These are phyloP conservation scores for Carex cristatella DNA, from an alignment of 176 grass and related monocot species.

Conservation along the genomic window DNA sequence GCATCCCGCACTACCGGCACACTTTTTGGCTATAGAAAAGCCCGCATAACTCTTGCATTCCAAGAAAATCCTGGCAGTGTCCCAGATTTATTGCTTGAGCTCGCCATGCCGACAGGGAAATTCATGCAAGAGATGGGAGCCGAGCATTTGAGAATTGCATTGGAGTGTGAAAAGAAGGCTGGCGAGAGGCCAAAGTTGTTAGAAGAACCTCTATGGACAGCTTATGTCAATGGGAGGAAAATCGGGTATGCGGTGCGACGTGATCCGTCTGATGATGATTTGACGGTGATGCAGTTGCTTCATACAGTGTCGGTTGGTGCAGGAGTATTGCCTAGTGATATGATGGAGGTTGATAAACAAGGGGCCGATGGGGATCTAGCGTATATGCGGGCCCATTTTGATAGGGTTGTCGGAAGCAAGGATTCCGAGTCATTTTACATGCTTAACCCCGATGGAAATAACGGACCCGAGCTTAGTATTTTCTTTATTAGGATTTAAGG, in stretches of 20 bases:
- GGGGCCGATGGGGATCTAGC: slow-evolving; percentile 51
- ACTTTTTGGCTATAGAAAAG: slow-evolving; percentile 76
- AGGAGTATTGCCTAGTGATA: slow-evolving; percentile 62
- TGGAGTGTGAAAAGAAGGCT: slow-evolving; percentile 84
- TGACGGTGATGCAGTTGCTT: slow-evolving; percentile 85
- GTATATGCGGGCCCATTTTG: slow-evolving; percentile 87
- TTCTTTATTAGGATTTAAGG: slow-evolving; percentile 89
- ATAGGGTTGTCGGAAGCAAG: slow-evolving; percentile 61
- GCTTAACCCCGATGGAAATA: slow-evolving; percentile 83
- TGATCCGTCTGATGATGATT: slow-evolving; percentile 66
- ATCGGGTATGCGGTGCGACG: slow-evolving; percentile 70
- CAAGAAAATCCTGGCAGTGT: slow-evolving; percentile 81
- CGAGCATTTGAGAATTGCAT: slow-evolving; percentile 70
- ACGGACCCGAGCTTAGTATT: slow-evolving; percentile 81
- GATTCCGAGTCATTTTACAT: slow-evolving; percentile 91
- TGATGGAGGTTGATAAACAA: slow-evolving; percentile 32
- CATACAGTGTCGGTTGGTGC: slow-evolving; percentile 80
- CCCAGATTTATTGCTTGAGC: slow-evolving; percentile 79
- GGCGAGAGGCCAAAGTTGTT: slow-evolving; percentile 47
- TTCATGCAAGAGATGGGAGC: slow-evolving; percentile 99
- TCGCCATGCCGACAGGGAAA: slow-evolving; percentile 67
- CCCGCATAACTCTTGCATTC: slow-evolving; percentile 73
- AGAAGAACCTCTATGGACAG: slow-evolving; percentile 87
- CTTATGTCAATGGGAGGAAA: slow-evolving; percentile 80
- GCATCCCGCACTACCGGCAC: slow-evolving; percentile 75